Percentiles rank a stretch among this genome's conserved stretches.
Evolutionary conservation across 106 monocot species (phyloP).

Genomic region (Xerophyta viscosa): DNA sequence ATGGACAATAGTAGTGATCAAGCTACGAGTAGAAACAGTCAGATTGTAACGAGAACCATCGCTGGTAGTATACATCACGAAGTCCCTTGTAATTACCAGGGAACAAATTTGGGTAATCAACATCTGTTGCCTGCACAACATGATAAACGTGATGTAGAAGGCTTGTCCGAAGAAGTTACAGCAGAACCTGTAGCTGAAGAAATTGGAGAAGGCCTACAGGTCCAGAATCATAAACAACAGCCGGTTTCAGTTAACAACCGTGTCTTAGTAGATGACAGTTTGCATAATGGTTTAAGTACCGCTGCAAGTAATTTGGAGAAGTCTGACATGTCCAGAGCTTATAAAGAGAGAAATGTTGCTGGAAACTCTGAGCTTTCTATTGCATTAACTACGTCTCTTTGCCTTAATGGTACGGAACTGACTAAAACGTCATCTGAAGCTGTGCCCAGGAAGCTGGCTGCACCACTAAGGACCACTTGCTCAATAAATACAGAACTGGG

Average conservation of each 20-base stretch:
- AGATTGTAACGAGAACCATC: no score
- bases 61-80: no score
- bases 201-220: slow-evolving; percentile 2
- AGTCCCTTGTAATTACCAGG: no score
- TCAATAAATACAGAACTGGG: slow-evolving; percentile 12
- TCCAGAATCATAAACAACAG: neutral
- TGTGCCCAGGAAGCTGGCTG: slow-evolving; percentile 10
- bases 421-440: slow-evolving; percentile 8
- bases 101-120: no score
- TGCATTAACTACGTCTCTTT: slow-evolving; percentile 8
- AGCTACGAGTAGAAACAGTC: neutral
- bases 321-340: neutral
- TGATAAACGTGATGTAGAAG: slow-evolving; percentile 4
- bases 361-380: slow-evolving; percentile 5
- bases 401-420: slow-evolving; percentile 12
- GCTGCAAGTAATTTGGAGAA: slow-evolving; percentile 9
- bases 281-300: slow-evolving; percentile 1
- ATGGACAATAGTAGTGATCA: neutral
- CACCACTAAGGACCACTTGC: slow-evolving; percentile 15
- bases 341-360: neutral
- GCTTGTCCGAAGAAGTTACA: slow-evolving; percentile 2
- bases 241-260: neutral
- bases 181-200: slow-evolving; percentile 9
- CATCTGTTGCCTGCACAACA: neutral
- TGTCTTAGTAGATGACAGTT: neutral